phyloP scores from a whole-genome alignment of 495 filamentous ascomycete genomes.

The Neurospora sp. region DNA sequence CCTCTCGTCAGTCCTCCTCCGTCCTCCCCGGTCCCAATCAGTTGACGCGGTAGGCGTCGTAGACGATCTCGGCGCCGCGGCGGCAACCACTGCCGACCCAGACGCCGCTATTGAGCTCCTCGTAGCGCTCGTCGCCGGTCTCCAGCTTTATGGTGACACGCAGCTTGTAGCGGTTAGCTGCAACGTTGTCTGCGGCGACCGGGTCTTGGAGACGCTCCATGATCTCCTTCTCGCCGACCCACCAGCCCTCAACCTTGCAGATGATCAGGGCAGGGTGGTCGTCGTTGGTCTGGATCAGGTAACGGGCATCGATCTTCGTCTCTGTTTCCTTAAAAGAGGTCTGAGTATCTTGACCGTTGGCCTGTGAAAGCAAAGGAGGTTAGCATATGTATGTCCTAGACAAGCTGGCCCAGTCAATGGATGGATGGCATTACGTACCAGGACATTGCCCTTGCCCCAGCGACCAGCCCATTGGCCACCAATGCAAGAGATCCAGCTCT shows the following conservation, averaged over 20 bases:
- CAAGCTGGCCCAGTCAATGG: neutral
- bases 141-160: slow-evolving; percentile 21
- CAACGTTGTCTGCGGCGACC: slow-evolving; percentile 20
- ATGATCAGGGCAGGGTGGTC: slow-evolving; percentile 20
- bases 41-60: slow-evolving; percentile 22
- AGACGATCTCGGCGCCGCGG: slow-evolving; percentile 23
- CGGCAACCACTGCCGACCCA: slow-evolving; percentile 20
- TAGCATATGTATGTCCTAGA: neutral
- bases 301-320: slow-evolving; percentile 17
- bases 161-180: slow-evolving; percentile 17
- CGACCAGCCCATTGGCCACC: slow-evolving; percentile 22
- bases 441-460: slow-evolving; percentile 21
- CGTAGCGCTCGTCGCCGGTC: slow-evolving; percentile 21
- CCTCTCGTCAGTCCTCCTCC: neutral
- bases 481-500: slow-evolving; percentile 19
- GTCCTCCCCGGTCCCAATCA: slow-evolving; percentile 1
- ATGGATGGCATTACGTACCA: slow-evolving; percentile 6
- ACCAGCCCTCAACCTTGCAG: slow-evolving; percentile 22
- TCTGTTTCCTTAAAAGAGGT: slow-evolving; percentile 16
- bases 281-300: slow-evolving; percentile 22
- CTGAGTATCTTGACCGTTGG: slow-evolving; percentile 20
- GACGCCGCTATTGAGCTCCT: slow-evolving; percentile 15
- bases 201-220: slow-evolving; percentile 23
- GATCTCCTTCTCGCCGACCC: slow-evolving; percentile 19
- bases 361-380: neutral